Conservation (phyloP, 176 grass and related monocot species). For the Zizania latifolia region DNA sequence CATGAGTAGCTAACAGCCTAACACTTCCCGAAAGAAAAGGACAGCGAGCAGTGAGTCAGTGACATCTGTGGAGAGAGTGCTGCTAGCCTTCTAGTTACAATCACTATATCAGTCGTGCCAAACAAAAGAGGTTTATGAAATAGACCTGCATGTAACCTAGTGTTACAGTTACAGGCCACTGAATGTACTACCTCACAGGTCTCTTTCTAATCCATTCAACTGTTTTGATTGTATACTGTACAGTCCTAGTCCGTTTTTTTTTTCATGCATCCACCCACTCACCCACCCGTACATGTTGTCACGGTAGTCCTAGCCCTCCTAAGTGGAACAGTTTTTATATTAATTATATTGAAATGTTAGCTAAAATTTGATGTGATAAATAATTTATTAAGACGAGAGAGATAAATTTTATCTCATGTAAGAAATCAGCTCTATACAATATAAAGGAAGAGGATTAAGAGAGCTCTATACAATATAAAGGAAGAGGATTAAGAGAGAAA, state of each 20-base stretch:
- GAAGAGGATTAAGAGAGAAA: too few species aligned
- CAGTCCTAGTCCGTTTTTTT: not conserved
- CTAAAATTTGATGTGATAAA: too few species aligned
- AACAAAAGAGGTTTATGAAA: not conserved
- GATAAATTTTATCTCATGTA: too few species aligned
- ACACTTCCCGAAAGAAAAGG: not conserved
- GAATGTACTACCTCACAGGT: not conserved
- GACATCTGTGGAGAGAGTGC: not conserved
- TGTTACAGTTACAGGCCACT: not conserved
- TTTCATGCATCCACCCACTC: not conserved
- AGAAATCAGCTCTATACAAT: too few species aligned
- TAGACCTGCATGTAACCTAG: not conserved
- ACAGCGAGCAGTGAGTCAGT: not conserved
- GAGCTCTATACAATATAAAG: too few species aligned
- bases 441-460: too few species aligned
- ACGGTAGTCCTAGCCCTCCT: too few species aligned
- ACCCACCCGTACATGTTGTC: too few species aligned
- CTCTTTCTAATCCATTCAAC: conserved; percentile 2
- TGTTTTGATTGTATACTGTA: not conserved
- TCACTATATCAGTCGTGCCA: not conserved
- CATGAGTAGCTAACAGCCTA: too few species aligned
- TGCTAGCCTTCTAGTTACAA: not conserved
- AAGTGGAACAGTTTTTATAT: too few species aligned
- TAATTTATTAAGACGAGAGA: too few species aligned
- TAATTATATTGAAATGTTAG: too few species aligned